Conservation (phyloP, 1,284 basidiomycete genomes). For the Tausonia pullulans region DNA sequence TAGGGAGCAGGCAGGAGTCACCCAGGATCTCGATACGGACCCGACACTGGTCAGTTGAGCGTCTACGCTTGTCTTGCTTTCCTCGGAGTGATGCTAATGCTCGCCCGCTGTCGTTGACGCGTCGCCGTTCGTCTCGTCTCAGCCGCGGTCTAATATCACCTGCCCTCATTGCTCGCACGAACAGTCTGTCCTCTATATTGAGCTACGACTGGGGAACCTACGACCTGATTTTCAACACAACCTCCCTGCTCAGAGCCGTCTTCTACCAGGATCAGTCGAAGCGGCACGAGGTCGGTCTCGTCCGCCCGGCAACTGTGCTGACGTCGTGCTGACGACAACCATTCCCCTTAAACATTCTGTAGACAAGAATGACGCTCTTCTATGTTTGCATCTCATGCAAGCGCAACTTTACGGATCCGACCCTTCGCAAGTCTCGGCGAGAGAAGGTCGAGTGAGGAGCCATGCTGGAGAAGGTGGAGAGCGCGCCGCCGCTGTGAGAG, state of each 20-base stretch:
- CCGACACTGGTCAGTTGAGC: slow-evolving; percentile 63
- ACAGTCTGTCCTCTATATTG: slow-evolving; percentile 25
- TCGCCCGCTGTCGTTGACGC: too few species aligned
- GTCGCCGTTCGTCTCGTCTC: neutral
- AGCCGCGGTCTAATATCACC: slow-evolving; percentile 33
- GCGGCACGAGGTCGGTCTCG: slow-evolving; percentile 51
- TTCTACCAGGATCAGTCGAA: slow-evolving; percentile 92
- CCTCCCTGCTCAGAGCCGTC: slow-evolving; percentile 53
- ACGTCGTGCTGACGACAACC: neutral
- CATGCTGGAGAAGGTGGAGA: too few species aligned
- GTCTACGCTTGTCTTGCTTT: neutral
- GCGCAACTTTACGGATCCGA: slow-evolving; percentile 60
- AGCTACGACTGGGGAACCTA: neutral
- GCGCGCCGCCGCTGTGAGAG: too few species aligned
- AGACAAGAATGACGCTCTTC: slow-evolving; percentile 74
- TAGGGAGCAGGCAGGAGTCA: slow-evolving; percentile 82
- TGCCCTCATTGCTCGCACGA: slow-evolving; percentile 35
- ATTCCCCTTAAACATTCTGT: neutral
- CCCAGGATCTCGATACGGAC: slow-evolving; percentile 77
- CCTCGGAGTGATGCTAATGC: too few species aligned
- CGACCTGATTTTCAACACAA: neutral
- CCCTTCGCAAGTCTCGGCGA: neutral
- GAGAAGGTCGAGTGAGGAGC: too few species aligned
- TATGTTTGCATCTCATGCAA: slow-evolving; percentile 83
- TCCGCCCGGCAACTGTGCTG: neutral